Evolutionary conservation across 768 basidiomycete genomes (phyloP).

Genomic region (Tylopilus plumbeoviolaceoides): DNA sequence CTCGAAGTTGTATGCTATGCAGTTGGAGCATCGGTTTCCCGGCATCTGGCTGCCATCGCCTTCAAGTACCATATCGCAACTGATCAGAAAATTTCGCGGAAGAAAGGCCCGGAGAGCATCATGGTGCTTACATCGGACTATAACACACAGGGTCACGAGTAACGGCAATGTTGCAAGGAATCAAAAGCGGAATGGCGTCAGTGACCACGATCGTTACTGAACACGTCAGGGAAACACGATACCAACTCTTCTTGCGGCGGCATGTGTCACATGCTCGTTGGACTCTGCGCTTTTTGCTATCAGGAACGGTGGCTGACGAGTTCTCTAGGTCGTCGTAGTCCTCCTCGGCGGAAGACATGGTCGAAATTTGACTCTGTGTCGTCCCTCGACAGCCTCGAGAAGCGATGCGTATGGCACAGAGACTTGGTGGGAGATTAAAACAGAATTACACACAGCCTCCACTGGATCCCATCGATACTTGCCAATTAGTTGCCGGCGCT

Average conservation of each 20-base stretch:
- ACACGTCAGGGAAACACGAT: not conserved
- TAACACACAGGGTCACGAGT: not conserved
- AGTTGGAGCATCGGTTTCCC: conserved; percentile 53
- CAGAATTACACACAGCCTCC: not conserved
- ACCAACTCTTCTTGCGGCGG: conserved; percentile 76
- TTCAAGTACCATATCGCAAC: conserved; percentile 12
- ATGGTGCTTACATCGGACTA: conserved; percentile 25
- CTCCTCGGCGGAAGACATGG: conserved; percentile 39
- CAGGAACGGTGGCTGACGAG: conserved; percentile 25
- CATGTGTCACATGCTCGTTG: conserved; percentile 83
- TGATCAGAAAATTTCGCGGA: not conserved
- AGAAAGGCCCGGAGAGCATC: not conserved
- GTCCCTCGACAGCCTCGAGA: too few relatives aligned
- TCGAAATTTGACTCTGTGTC: too few relatives aligned
- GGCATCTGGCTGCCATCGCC: conserved; percentile 62
- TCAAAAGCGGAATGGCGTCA: not conserved
- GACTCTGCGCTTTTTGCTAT: conserved; percentile 63
- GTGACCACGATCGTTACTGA: not conserved
- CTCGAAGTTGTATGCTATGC: conserved; percentile 41
- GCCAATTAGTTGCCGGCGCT: not conserved
- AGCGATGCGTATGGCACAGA: not conserved
- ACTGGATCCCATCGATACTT: not conserved
- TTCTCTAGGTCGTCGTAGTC: conserved; percentile 49
- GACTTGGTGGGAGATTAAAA: not conserved
- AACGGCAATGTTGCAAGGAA: too few relatives aligned